Evolutionary conservation across 2,329 filamentous ascomycete species (phyloP), one percentile per base, ranked within the genome.

Genomic region (Tolypocladium paradoxum): DNA sequence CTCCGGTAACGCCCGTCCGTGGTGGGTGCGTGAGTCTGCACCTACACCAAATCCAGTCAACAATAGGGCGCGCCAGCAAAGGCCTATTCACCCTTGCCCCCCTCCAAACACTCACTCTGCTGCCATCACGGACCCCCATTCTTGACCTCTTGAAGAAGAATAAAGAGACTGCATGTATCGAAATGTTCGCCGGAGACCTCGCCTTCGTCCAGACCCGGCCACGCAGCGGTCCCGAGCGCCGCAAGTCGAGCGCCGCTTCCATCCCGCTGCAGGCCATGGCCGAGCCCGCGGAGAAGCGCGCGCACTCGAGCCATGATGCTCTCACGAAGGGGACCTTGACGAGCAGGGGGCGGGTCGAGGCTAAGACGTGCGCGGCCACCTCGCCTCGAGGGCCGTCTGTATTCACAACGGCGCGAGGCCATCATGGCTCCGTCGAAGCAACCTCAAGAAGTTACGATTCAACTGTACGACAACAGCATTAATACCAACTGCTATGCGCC

Each of bases 181-280:
- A 14, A 1, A 67, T 67, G 65, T 67, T 66, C 52, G 55, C 59
- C 18, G 63, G 58, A 37, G 64, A 66, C 48, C 56, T 67, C 29
- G 36, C 57, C 20, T 60, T 59, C 55, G 58, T 67, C 53, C 60
- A 52, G 35, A 48, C 51, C 38, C 20, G 20, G 37, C 20, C 38
- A 7, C 20, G 38, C 38, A 40, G 24, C 20, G 20, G 14, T 8
- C 20, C 38, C 20, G 20, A 16, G 38, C 20, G 20, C 8, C 38
- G 20, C 12, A 24, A 16, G 38, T 24, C 20, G 20, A 40, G 20
- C 38, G 14, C 37, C 29, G 6, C 16, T 6, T 31, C 33, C 20
- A 36, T 47, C 18, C 40, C n/a, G 20, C 48, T 36, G 27, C 36
- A 27, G n/a, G 22, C 20, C 14, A 3, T 50, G 20, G 20, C 22